These are phyloP conservation scores for Tuber calosporum DNA, from an alignment of 495 filamentous ascomycete genomes.

Conservation along the genomic window DNA sequence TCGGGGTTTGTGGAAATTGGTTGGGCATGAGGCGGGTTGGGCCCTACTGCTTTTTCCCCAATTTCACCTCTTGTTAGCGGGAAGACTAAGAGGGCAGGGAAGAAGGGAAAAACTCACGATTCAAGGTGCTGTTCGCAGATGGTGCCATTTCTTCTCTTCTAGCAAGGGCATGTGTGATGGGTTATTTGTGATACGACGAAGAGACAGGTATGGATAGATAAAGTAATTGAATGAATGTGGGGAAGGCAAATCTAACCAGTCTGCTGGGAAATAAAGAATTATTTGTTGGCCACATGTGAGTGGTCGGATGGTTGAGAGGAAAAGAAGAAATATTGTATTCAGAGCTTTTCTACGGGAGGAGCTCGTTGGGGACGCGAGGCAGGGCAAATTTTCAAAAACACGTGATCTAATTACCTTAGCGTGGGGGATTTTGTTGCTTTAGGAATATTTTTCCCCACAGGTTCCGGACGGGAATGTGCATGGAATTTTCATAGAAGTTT, in stretches of 20 bases:
- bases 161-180: neutral
- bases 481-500: constrained; percentile 3
- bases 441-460: neutral
- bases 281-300: constrained; percentile 2
- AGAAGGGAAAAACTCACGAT: neutral
- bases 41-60: constrained; percentile 6
- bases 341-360: neutral
- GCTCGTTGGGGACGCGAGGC: neutral
- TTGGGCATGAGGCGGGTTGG: neutral
- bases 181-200: constrained; percentile 1
- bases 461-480: neutral
- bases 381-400: neutral
- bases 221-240: constrained; percentile 2
- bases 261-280: neutral
- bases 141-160: constrained; percentile 13
- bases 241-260: neutral
- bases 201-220: neutral
- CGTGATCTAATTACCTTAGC: neutral
- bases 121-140: constrained; percentile 7
- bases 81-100: neutral
- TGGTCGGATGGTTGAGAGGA: neutral
- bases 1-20: neutral
- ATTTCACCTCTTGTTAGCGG: neutral
- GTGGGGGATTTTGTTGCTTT: neutral
- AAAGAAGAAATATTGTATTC: constrained; percentile 5